A percentile compares a stretch with the other conserved stretches of the same genome.
Conservation (phyloP, 192 early-diverging fungal species). For the Coemansia sp. region DNA sequence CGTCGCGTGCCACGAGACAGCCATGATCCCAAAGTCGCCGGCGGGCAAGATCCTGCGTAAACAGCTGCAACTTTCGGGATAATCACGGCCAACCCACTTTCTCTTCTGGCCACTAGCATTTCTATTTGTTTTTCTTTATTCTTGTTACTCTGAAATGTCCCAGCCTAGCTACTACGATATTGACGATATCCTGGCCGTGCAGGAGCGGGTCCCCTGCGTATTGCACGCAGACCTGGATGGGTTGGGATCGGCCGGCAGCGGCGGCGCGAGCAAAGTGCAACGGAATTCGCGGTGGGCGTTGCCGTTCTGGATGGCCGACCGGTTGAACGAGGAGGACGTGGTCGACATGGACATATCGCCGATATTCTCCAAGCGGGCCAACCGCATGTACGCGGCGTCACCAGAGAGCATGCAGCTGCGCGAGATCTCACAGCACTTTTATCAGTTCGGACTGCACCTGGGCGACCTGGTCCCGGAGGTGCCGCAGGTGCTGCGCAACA, state of each 20-base stretch:
- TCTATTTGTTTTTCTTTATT: neutral
- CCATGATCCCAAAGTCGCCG: slow-evolving; percentile 15
- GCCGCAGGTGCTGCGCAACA: slow-evolving; percentile 37
- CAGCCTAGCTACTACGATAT: slow-evolving; percentile 44
- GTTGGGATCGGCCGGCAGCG: slow-evolving; percentile 38
- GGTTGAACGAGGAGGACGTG: slow-evolving; percentile 46
- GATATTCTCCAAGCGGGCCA: slow-evolving; percentile 43
- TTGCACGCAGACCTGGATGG: slow-evolving; percentile 45
- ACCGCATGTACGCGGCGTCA: slow-evolving; percentile 49
- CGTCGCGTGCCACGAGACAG: slow-evolving; percentile 8
- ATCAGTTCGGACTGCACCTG: slow-evolving; percentile 46
- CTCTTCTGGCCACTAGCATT: neutral
- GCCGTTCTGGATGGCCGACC: slow-evolving; percentile 51
- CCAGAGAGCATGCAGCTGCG: slow-evolving; percentile 45
- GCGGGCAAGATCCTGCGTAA: slow-evolving; percentile 32
- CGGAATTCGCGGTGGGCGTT: slow-evolving; percentile 46
- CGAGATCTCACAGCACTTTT: slow-evolving; percentile 40
- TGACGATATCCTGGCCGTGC: slow-evolving; percentile 45
- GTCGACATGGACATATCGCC: slow-evolving; percentile 44
- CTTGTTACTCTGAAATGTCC: slow-evolving; percentile 16
- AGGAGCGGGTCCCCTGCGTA: slow-evolving; percentile 47
- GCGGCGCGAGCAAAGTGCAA: slow-evolving; percentile 41
- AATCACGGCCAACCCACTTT: neutral
- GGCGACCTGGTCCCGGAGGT: slow-evolving; percentile 44
- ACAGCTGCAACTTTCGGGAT: too few relatives aligned